A percentile compares a stretch with the other conserved stretches of the same genome.
Conservation (phyloP, 139 green algal species). For the Auxenochlorella pyrenoidosa region DNA sequence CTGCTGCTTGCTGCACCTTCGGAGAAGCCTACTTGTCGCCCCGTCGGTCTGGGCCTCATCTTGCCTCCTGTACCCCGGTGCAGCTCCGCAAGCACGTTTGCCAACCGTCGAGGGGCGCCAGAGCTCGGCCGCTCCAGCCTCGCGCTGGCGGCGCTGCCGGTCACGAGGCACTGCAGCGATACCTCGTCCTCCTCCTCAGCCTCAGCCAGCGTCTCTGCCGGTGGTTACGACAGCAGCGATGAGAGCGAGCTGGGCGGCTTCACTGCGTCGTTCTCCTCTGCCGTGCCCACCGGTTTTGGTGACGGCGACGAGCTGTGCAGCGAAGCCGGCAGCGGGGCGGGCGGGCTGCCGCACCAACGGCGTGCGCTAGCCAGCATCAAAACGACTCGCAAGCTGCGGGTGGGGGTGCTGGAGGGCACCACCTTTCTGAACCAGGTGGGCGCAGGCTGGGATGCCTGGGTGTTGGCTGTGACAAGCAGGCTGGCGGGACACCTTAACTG, state of each 20-base stretch:
- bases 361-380: slow-evolving; percentile 5
- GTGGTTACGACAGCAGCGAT: neutral
- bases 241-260: neutral
- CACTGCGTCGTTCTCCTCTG: neutral
- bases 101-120: neutral
- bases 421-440: slow-evolving; percentile 31
- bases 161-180: neutral
- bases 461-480: neutral
- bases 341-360: neutral
- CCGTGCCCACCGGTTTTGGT: neutral
- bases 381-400: slow-evolving; percentile 38
- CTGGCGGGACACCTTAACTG: neutral
- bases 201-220: neutral
- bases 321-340: neutral
- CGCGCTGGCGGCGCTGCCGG: slow-evolving; percentile 4
- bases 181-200: neutral
- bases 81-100: neutral
- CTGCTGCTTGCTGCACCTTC: neutral
- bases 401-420: slow-evolving; percentile 50
- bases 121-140: neutral
- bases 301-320: neutral
- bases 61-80: neutral
- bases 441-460: neutral
- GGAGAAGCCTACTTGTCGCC: neutral
- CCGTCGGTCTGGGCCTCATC: neutral